These are phyloP conservation scores for Verbena officinalis DNA, from an alignment of 257 asterid species.

Conservation along the genomic window DNA sequence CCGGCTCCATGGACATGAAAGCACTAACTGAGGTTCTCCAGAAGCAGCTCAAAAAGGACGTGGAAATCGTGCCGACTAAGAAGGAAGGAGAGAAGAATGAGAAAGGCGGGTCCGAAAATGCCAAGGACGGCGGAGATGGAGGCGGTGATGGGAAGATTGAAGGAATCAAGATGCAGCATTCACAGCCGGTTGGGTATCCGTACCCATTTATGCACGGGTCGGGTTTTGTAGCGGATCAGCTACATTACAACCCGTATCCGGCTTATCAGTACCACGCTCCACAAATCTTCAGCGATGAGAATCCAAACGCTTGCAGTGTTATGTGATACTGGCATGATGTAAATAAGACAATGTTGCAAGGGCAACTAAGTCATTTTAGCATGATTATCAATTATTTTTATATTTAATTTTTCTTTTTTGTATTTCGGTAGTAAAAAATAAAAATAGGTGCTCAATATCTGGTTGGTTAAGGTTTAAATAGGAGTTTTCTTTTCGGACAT, in stretches of 20 bases:
- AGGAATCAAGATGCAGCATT: constrained; percentile 28
- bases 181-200: constrained; percentile 31
- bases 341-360: constrained; percentile 25
- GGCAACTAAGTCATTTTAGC: constrained; percentile 20
- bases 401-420: neutral
- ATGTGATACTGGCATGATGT: constrained; percentile 36
- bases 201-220: constrained; percentile 36
- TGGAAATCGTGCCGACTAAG: constrained; percentile 62
- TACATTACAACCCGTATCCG: constrained; percentile 38
- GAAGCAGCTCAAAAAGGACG: constrained; percentile 64
- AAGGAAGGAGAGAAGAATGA: constrained; percentile 63
- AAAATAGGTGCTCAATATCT: neutral
- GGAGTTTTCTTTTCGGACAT: neutral
- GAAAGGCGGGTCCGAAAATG: constrained; percentile 34
- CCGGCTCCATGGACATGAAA: constrained; percentile 86
- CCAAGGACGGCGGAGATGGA: constrained; percentile 30
- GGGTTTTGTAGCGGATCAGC: constrained; percentile 39
- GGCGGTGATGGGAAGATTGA: constrained; percentile 26
- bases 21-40: constrained; percentile 57
- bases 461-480: neutral
- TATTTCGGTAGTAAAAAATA: neutral
- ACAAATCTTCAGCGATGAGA: constrained; percentile 50
- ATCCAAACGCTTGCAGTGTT: constrained; percentile 48
- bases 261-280: constrained; percentile 40
- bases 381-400: neutral